phyloP scores from a whole-genome alignment of 2,329 filamentous ascomycete species.

The Hymenoscyphus infarciens region DNA sequence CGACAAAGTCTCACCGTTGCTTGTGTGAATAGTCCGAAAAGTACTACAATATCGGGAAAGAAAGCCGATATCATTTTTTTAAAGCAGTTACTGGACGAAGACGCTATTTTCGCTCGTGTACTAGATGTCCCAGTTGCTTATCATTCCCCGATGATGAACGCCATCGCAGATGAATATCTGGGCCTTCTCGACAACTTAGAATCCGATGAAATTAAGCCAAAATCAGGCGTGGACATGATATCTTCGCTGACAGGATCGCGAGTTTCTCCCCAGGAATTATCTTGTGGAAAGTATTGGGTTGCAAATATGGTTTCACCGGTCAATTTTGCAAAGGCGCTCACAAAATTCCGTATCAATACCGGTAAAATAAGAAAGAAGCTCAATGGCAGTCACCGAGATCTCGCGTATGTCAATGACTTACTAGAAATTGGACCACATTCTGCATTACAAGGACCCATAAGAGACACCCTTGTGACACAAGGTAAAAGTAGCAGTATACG shows the following conservation, averaged over 20 bases:
- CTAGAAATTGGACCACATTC: constrained; percentile 5
- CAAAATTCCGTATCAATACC: background rate
- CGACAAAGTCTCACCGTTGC: constrained; percentile 13
- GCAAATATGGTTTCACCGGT: constrained; percentile 4
- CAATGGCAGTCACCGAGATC: background rate
- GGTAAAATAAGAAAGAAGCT: background rate
- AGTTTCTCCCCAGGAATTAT: background rate
- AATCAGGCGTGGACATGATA: background rate
- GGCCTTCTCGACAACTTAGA: background rate
- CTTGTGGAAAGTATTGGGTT: constrained; percentile 4
- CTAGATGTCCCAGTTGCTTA: constrained; percentile 42
- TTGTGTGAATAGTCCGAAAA: constrained; percentile 29
- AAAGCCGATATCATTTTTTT: constrained; percentile 5
- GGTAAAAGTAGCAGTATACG: background rate
- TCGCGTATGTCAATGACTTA: background rate
- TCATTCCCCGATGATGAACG: constrained; percentile 34
- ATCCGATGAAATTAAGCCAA: background rate
- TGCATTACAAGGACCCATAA: constrained; percentile 5
- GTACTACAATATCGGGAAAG: constrained; percentile 29
- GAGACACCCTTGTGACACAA: background rate
- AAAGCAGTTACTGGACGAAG: constrained; percentile 24
- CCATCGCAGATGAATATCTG: constrained; percentile 14
- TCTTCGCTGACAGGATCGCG: constrained; percentile 4
- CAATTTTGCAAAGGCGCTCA: background rate
- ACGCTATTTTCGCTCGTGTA: constrained; percentile 32